A percentile compares a stretch with the other conserved stretches of the same genome.
These are phyloP conservation scores for Balamuthia mandrillaris DNA, from an alignment of 208 protist species.

Conservation along the genomic window DNA sequence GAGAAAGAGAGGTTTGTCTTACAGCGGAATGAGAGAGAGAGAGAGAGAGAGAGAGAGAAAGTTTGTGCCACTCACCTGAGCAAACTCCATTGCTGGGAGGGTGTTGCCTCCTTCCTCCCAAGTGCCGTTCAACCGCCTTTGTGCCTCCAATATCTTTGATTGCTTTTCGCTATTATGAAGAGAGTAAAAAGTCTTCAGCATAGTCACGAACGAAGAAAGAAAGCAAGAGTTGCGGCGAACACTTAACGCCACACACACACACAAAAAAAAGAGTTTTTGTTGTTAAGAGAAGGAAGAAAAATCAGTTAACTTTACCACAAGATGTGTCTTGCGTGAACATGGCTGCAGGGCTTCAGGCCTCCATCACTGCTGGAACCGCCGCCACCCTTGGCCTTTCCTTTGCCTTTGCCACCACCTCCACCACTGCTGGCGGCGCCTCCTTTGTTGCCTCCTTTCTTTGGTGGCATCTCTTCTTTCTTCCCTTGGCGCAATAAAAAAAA, in stretches of 20 bases:
- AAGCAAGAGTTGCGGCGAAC: not conserved
- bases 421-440: not conserved
- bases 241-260: not conserved
- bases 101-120: not conserved
- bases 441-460: not conserved
- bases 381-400: not conserved
- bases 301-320: not conserved
- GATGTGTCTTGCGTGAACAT: not conserved
- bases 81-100: not conserved
- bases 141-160: conserved; percentile 27
- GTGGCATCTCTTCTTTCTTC: too few species aligned
- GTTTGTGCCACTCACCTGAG: not conserved
- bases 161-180: conserved; percentile 38
- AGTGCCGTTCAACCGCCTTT: not conserved
- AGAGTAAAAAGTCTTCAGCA: too few species aligned
- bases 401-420: not conserved
- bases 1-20: not conserved
- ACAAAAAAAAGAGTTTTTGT: not conserved
- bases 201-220: too few species aligned
- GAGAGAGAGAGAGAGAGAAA: too few species aligned
- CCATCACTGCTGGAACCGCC: not conserved
- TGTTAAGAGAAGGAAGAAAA: not conserved
- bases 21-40: not conserved
- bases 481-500: too few species aligned
- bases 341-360: not conserved